Percentiles rank a stretch among this genome's conserved stretches.
phyloP scores from a whole-genome alignment of 2,329 filamentous ascomycete species.

The Verticillium isaacii region DNA sequence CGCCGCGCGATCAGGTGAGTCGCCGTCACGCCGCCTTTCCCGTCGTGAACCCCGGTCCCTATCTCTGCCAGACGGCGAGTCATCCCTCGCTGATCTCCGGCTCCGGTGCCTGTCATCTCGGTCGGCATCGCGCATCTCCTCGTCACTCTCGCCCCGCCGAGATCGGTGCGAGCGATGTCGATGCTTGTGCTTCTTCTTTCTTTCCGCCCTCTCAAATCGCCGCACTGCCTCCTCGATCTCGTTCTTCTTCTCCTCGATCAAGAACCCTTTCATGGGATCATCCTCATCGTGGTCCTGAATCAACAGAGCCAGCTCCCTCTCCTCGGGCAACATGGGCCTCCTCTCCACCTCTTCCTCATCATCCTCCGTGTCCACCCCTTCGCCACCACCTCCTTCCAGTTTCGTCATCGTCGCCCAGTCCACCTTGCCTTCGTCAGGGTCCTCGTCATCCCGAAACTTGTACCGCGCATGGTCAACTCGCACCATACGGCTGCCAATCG shows the following conservation, averaged over 20 bases:
- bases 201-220: slow-evolving; percentile 44
- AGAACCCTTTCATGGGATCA: slow-evolving; percentile 92
- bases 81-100: slow-evolving; percentile 31
- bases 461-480: slow-evolving; percentile 92
- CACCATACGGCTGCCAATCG: slow-evolving; percentile 73
- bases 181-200: slow-evolving; percentile 41
- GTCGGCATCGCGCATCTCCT: slow-evolving; percentile 21
- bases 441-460: slow-evolving; percentile 77
- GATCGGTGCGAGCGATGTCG: slow-evolving; percentile 42
- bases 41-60: slow-evolving; percentile 17
- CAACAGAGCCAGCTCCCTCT: slow-evolving; percentile 71
- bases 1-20: slow-evolving; percentile 23
- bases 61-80: slow-evolving; percentile 19
- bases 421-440: slow-evolving; percentile 53
- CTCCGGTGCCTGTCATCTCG: slow-evolving; percentile 20
- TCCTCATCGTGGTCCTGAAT: slow-evolving; percentile 85
- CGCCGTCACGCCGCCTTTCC: slow-evolving; percentile 18
- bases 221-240: slow-evolving; percentile 70
- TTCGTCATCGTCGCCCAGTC: slow-evolving; percentile 56
- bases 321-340: slow-evolving; percentile 71
- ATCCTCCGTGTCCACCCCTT: slow-evolving; percentile 42
- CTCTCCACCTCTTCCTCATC: slow-evolving; percentile 33
- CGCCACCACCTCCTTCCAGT: slow-evolving; percentile 44
- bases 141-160: slow-evolving; percentile 20
- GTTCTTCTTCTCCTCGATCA: slow-evolving; percentile 88